Conservation (phyloP, 371 early-diverging fungal species). For the Circinella umbellata region DNA sequence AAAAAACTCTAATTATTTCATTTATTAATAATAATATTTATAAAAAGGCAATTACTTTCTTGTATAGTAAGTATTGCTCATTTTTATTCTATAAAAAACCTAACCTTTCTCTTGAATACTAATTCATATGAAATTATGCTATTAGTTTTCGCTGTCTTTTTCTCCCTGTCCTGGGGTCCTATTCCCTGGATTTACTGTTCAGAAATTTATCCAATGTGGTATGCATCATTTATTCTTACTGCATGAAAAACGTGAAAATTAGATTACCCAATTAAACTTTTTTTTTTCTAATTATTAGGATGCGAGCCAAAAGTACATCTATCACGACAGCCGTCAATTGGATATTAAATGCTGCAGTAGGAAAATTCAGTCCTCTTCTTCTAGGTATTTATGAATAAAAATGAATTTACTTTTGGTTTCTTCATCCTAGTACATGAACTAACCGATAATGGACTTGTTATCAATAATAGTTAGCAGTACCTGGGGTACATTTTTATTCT, state of each 20-base stretch:
- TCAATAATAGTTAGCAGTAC: slow-evolving; percentile 26
- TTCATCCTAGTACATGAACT: not conserved
- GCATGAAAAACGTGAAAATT: too few species aligned
- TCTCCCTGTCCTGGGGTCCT: slow-evolving; percentile 46
- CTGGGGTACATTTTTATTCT: slow-evolving; percentile 51
- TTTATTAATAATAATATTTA: not conserved
- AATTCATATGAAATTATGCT: not conserved
- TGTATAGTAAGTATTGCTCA: slow-evolving; percentile 32
- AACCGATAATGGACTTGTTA: not conserved
- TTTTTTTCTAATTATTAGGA: slow-evolving; percentile 10
- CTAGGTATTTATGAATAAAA: slow-evolving; percentile 12
- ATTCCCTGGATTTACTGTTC: slow-evolving; percentile 55
- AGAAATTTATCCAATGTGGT: slow-evolving; percentile 58
- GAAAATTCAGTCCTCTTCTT: slow-evolving; percentile 37
- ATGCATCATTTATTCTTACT: not conserved
- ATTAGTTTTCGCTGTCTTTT: slow-evolving; percentile 32
- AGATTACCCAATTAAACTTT: not conserved
- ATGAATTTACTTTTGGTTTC: not conserved
- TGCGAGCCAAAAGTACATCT: slow-evolving; percentile 58
- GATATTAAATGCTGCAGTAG: slow-evolving; percentile 49
- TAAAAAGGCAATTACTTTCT: slow-evolving; percentile 33
- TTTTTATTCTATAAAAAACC: not conserved
- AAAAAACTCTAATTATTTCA: too few species aligned
- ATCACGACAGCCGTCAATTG: slow-evolving; percentile 73
- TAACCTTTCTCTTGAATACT: not conserved